phyloP scores from a whole-genome alignment of 805 yeast species.

The Lipomyces starkeyi region DNA sequence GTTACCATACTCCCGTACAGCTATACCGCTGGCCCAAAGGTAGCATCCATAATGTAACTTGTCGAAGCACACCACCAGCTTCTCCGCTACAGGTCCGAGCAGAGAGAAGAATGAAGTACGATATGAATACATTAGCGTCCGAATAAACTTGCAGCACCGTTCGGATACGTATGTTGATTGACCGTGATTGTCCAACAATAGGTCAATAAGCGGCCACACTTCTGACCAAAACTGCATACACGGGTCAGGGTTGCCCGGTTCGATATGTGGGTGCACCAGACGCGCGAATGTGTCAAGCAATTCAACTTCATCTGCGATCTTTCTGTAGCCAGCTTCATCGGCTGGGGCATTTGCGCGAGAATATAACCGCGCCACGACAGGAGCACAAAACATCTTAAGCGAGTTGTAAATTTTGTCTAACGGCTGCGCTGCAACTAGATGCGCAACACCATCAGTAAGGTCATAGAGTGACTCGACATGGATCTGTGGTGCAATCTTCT shows the following conservation, averaged over 20 bases:
- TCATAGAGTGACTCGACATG: conserved; percentile 76
- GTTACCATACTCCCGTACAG: conserved; percentile 71
- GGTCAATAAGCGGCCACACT: conserved; percentile 64
- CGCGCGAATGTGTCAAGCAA: conserved; percentile 65
- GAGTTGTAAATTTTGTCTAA: conserved; percentile 58
- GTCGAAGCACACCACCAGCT: conserved; percentile 73
- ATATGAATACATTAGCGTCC: conserved; percentile 67
- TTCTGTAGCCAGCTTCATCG: conserved; percentile 49
- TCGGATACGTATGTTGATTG: conserved; percentile 70
- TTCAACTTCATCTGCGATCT: conserved; percentile 77
- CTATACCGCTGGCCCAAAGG: conserved; percentile 83
- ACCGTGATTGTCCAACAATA: conserved; percentile 61
- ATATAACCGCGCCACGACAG: conserved; percentile 55
- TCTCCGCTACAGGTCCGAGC: conserved; percentile 66
- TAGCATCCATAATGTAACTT: conserved; percentile 77
- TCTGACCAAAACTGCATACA: conserved; percentile 58
- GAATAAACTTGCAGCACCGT: conserved; percentile 70
- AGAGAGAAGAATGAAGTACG: conserved; percentile 62
- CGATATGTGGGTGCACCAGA: conserved; percentile 55
- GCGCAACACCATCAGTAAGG: conserved; percentile 87
- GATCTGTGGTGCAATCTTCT: conserved; percentile 57
- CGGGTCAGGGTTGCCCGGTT: conserved; percentile 51
- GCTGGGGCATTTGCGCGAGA: conserved; percentile 42
- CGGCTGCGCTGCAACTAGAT: conserved; percentile 68
- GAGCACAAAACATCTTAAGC: conserved; percentile 67